phyloP scores from a whole-genome alignment of 148 eudicot species.

The Rhododendron kiyosumense region DNA sequence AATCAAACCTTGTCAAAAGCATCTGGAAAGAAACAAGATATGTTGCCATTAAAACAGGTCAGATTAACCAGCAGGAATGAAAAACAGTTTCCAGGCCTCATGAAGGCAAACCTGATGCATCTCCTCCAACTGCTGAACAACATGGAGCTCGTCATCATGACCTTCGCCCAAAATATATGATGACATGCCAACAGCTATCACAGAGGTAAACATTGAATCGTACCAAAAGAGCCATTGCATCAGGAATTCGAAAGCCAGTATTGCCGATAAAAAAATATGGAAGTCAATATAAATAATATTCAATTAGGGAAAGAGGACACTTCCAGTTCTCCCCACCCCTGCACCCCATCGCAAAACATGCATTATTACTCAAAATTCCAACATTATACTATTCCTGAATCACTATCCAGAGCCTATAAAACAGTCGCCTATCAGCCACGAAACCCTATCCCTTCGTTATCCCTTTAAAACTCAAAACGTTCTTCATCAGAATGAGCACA shows the following conservation, averaged over 20 bases:
- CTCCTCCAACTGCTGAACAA: conserved; percentile 54
- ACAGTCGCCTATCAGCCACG: neutral
- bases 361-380: neutral
- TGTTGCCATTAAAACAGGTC: neutral
- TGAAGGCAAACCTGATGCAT: conserved; percentile 61
- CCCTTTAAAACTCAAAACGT: neutral
- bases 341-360: neutral
- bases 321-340: neutral
- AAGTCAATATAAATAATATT: neutral
- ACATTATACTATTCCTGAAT: neutral
- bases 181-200: conserved; percentile 70
- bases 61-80: neutral
- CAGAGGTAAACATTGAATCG: neutral
- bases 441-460: neutral
- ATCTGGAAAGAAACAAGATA: conserved; percentile 32
- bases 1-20: conserved; percentile 47
- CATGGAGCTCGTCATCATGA: conserved; percentile 24
- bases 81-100: neutral
- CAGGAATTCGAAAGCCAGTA: neutral
- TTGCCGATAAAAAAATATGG: neutral
- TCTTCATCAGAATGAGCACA: neutral
- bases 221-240: neutral
- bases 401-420: neutral
- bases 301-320: neutral
- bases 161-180: conserved; percentile 41